phyloP scores from a whole-genome alignment of 768 basidiomycete species.

The Terana coerulea region DNA sequence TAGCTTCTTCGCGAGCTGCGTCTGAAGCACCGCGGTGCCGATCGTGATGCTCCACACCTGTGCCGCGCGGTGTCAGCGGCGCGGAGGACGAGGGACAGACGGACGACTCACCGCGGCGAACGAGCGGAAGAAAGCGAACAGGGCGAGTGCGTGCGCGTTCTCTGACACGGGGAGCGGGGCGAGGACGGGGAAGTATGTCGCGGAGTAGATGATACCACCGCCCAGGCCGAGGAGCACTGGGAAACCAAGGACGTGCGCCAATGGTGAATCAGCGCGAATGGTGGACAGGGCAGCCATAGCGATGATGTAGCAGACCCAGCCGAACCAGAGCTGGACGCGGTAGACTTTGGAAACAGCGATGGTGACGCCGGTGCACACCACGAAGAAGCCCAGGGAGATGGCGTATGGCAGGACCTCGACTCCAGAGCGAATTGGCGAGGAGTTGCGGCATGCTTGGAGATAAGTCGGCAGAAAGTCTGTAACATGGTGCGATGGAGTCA shows the following conservation, averaged over 20 bases:
- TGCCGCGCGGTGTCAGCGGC: background rate
- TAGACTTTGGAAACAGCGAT: background rate
- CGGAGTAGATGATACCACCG: constrained; percentile 18
- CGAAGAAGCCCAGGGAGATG: constrained; percentile 24
- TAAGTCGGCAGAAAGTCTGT: constrained; percentile 39
- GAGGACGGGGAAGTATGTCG: constrained; percentile 19
- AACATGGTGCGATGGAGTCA: background rate
- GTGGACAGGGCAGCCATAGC: constrained; percentile 25
- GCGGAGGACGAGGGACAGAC: background rate
- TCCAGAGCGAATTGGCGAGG: constrained; percentile 23
- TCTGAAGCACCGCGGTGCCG: constrained; percentile 29
- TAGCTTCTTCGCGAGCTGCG: constrained; percentile 25
- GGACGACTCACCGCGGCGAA: constrained; percentile 13
- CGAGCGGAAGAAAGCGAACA: constrained; percentile 22
- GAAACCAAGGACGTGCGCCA: constrained; percentile 22
- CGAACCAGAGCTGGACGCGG: constrained; percentile 20
- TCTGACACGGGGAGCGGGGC: constrained; percentile 26
- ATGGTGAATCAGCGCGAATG: constrained; percentile 1
- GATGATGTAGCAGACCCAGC: constrained; percentile 31
- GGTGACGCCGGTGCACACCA: constrained; percentile 17
- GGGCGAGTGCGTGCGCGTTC: constrained; percentile 32
- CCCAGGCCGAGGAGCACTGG: constrained; percentile 24
- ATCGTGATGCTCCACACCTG: constrained; percentile 31
- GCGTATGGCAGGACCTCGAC: constrained; percentile 13
- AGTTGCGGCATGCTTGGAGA: constrained; percentile 38